These are phyloP conservation scores for Pichia sporocuriosa DNA, from an alignment of 805 yeast species.

Conservation along the genomic window DNA sequence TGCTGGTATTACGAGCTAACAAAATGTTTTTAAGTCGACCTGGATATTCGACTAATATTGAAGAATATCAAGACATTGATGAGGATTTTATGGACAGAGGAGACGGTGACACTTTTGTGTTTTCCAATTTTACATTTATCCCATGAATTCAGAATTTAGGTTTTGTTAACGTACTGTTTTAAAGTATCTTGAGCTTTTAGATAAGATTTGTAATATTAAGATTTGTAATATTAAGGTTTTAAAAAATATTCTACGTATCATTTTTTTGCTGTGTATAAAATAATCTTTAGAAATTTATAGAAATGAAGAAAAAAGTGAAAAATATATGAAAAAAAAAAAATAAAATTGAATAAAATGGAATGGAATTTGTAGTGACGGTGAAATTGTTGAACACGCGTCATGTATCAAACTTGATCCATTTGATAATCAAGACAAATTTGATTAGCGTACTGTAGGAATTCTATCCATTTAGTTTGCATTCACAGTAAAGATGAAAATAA, in stretches of 20 bases:
- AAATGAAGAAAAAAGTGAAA: no score
- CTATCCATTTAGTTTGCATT: background rate
- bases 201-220: background rate
- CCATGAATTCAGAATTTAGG: background rate
- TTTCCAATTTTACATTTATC: conserved; percentile 12
- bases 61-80: background rate
- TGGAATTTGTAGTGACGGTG: no score
- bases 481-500: background rate
- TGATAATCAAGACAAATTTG: no score
- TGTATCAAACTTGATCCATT: no score
- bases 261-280: no score
- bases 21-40: conserved; percentile 14
- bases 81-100: background rate
- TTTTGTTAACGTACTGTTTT: background rate
- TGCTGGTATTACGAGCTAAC: conserved; percentile 18
- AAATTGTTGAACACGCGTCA: no score
- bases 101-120: conserved; percentile 13
- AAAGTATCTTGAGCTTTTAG: background rate
- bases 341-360: no score
- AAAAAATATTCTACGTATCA: no score
- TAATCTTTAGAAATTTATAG: no score
- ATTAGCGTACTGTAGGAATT: no score
- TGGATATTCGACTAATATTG: background rate
- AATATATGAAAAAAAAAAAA: no score
- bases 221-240: no score